Evolutionary conservation across 2,329 filamentous ascomycete species (phyloP), one percentile per base, ranked within the genome.

Genomic region (Phaeosphaeria sp.): DNA sequence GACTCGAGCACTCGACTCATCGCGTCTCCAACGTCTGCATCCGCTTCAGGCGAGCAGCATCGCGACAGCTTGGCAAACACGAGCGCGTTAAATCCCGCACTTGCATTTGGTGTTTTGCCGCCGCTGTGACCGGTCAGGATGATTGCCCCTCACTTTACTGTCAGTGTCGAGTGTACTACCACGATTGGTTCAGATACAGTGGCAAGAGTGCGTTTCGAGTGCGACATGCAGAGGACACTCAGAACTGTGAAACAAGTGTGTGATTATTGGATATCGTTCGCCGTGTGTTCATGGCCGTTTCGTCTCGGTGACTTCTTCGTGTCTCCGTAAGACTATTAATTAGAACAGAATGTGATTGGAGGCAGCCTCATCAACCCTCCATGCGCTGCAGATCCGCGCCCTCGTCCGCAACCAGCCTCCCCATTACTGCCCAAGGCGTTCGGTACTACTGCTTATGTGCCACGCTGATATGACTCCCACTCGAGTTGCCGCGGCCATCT

Each of bases 61-160:
- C 53, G 46, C 55, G 43, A 46, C 41, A 44, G 56, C 60, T 63
- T 65, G 60, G 63, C 60, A 54, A 63, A 62, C 50, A 60, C 47
- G 47, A 55, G 50, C 60, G 62, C 55, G 64, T 67, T 48, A 70
- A 74, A 73, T 74, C 62, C 69, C 71, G 64, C 72, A 72, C 66
- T 57, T 67, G 69, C 72, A 72, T 69, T 50, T 52, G 52, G 39
- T 58, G 25, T 60, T 55, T 53, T 59, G 51, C 60, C 62, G 51
- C 52, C 42, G 46, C 33, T 44, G 33, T 58, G 46, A 61, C 60
- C 60, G 54, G 60, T 58, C 50, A 49, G 30, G 47, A 36, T 23
- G 17, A 30, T 39, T 52, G 52, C 30, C 30, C 5, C 30, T 36
- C 30, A 36, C 30, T 36, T 36, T 36, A 7, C 30, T 36, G 30